These are phyloP conservation scores for Ophiostoma ulmi DNA, from an alignment of 2,329 filamentous ascomycete species.

Conservation along the genomic window DNA sequence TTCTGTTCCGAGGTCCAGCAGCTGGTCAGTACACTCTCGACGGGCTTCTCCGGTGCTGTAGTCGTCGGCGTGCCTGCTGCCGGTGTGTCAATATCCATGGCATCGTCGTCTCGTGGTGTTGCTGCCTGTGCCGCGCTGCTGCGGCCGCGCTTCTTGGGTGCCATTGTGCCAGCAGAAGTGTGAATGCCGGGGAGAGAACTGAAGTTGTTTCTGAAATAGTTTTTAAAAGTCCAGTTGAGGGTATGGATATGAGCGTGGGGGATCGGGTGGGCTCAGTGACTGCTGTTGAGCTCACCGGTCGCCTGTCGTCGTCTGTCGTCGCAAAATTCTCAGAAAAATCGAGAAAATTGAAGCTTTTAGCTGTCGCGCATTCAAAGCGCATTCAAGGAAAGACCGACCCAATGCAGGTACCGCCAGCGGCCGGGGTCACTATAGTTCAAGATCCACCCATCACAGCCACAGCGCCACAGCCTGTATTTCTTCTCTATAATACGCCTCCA, in stretches of 20 bases:
- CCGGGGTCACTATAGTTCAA: not conserved
- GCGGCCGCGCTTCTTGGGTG: slow-evolving; percentile 62
- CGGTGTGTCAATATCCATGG: slow-evolving; percentile 56
- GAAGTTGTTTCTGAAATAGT: not conserved
- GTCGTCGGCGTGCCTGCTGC: slow-evolving; percentile 47
- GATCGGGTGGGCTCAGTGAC: not conserved
- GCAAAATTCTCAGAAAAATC: not conserved
- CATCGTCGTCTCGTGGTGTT: slow-evolving; percentile 52
- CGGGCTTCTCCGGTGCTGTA: slow-evolving; percentile 23
- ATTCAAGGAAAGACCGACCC: not conserved
- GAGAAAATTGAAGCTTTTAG: slow-evolving; percentile 4
- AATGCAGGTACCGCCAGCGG: not conserved
- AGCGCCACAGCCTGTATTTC: slow-evolving; percentile 13
- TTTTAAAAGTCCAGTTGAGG: not conserved
- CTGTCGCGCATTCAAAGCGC: not conserved
- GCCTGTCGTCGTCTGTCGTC: not conserved
- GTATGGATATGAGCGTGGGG: not conserved
- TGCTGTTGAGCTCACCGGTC: not conserved
- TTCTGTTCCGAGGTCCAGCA: slow-evolving; percentile 96
- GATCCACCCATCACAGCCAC: not conserved
- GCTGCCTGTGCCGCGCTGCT: slow-evolving; percentile 41
- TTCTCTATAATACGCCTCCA: not conserved
- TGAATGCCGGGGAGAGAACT: not conserved
- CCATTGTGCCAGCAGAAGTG: slow-evolving; percentile 39
- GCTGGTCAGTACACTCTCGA: slow-evolving; percentile 48